phyloP scores from a whole-genome alignment of 148 eudicot genomes.

The Tetragonia tetragonoides region DNA sequence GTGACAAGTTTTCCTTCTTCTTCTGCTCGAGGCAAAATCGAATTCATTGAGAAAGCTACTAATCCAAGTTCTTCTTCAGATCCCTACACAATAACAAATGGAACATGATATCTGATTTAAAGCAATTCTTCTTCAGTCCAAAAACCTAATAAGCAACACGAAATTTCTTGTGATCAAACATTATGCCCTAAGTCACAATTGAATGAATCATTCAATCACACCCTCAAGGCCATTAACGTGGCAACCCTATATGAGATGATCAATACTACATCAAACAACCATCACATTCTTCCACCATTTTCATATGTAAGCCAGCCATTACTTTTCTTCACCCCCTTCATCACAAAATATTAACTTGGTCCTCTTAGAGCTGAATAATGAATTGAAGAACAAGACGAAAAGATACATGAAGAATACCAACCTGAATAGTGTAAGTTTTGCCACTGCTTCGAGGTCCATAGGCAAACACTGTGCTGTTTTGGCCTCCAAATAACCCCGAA shows the following conservation, averaged over 20 bases:
- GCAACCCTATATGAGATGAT: background rate
- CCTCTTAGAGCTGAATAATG: background rate
- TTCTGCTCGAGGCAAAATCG: constrained; percentile 48
- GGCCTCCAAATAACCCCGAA: constrained; percentile 54
- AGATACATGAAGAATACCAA: constrained; percentile 20
- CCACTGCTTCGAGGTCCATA: constrained; percentile 88
- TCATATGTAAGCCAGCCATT: background rate
- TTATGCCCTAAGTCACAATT: background rate
- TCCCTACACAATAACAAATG: constrained; percentile 44
- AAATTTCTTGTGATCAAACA: background rate
- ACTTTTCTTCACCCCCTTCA: background rate
- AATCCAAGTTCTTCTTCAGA: constrained; percentile 62
- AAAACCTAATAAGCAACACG: background rate
- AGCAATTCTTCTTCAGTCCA: background rate
- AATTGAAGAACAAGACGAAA: background rate
- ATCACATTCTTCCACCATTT: background rate
- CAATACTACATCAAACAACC: background rate
- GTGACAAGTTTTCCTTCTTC: constrained; percentile 47
- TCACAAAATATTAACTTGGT: background rate
- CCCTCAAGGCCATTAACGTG: background rate
- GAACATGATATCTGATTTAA: background rate
- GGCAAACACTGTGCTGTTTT: constrained; percentile 57
- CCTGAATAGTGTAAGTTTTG: constrained; percentile 79
- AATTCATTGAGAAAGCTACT: constrained; percentile 44
- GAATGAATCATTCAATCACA: no score